Evolutionary conservation across 2,329 filamentous ascomycete genomes (phyloP).

Genomic region (Botrytis aclada): DNA sequence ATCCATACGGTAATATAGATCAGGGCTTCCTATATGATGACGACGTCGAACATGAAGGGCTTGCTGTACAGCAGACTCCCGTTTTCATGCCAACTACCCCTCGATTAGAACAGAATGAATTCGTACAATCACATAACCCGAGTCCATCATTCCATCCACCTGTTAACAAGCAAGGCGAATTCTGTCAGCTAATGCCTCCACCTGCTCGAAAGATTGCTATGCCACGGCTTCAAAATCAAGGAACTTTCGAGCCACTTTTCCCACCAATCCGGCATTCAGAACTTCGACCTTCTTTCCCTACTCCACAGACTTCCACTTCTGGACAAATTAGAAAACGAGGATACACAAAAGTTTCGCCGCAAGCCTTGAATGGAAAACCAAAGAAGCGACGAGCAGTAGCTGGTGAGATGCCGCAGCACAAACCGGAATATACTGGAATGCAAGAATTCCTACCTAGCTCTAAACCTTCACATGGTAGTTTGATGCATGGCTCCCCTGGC

Average conservation of each 20-base stretch:
- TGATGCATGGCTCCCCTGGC: background rate
- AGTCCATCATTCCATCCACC: background rate
- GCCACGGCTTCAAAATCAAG: background rate
- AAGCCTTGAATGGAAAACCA: background rate
- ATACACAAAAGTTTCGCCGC: background rate
- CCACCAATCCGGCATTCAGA: background rate
- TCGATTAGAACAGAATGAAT: background rate
- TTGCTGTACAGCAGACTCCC: background rate
- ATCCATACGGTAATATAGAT: background rate
- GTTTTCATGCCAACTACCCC: background rate
- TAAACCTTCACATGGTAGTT: too few relatives aligned
- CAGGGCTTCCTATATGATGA: background rate
- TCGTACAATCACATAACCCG: background rate
- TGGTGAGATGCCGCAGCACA: background rate
- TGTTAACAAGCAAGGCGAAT: background rate
- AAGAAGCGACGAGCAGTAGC: conserved; percentile 2
- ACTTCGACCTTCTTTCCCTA: background rate
- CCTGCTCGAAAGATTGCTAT: background rate
- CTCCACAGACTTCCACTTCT: background rate
- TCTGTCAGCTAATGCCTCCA: background rate
- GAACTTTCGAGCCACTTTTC: background rate
- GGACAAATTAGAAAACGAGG: background rate
- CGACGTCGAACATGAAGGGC: background rate
- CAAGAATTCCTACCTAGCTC: background rate
- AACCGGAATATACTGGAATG: background rate